Conservation (phyloP, 1,284 basidiomycete genomes). For the Pseudozyma thailandica region DNA sequence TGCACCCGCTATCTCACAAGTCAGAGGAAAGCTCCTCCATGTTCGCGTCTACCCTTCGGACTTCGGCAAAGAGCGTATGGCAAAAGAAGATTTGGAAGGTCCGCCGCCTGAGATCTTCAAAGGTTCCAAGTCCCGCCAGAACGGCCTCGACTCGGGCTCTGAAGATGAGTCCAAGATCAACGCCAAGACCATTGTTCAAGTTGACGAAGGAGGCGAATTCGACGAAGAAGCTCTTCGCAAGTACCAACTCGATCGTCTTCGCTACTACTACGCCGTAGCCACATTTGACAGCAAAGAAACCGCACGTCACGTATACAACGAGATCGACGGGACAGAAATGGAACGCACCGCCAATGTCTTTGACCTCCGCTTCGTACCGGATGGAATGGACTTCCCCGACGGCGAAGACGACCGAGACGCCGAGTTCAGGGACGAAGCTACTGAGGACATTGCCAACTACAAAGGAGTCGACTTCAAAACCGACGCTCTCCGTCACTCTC, state of each 20-base stretch:
- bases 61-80: slow-evolving; percentile 90
- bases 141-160: slow-evolving; percentile 73
- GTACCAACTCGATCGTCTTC: slow-evolving; percentile 91
- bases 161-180: slow-evolving; percentile 69
- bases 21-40: slow-evolving; percentile 52
- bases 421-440: slow-evolving; percentile 74
- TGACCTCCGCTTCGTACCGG: slow-evolving; percentile 76
- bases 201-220: slow-evolving; percentile 68
- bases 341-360: slow-evolving; percentile 97
- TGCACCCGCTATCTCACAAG: slow-evolving; percentile 46
- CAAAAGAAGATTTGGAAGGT: slow-evolving; percentile 86
- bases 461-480: slow-evolving; percentile 91
- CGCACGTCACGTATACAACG: slow-evolving; percentile 83
- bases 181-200: slow-evolving; percentile 68
- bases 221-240: slow-evolving; percentile 88
- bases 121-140: slow-evolving; percentile 35
- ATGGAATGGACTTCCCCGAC: slow-evolving; percentile 82
- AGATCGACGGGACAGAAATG: slow-evolving; percentile 93
- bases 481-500: slow-evolving; percentile 94
- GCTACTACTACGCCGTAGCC: slow-evolving; percentile 96
- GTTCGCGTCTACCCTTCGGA: slow-evolving; percentile 86
- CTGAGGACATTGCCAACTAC: slow-evolving; percentile 75
- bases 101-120: slow-evolving; percentile 86
- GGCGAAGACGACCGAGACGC: slow-evolving; percentile 84
- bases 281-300: slow-evolving; percentile 84